Evolutionary conservation across 1,139 yeast genomes (phyloP).

Genomic region (Suhomyces ambrosiae): DNA sequence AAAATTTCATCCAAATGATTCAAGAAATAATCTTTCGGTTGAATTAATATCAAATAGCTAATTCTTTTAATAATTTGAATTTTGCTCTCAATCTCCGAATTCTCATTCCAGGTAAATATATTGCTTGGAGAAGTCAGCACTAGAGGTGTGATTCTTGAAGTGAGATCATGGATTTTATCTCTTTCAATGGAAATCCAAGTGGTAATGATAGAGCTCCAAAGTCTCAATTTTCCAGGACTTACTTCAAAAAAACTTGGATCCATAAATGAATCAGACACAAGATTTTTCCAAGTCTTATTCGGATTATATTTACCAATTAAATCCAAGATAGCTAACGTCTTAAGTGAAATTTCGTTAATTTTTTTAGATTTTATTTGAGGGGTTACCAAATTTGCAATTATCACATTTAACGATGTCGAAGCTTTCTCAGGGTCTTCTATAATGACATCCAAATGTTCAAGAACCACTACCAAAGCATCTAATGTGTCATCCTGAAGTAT

Average conservation of each 20-base stretch:
- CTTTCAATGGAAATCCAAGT: constrained; percentile 62
- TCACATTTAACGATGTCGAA: constrained; percentile 41
- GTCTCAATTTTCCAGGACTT: constrained; percentile 24
- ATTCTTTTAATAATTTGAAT: constrained; percentile 57
- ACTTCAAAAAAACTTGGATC: constrained; percentile 50
- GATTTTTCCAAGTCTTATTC: constrained; percentile 52
- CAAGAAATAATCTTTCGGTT: constrained; percentile 60
- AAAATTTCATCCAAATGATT: constrained; percentile 52
- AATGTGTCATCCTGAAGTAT: constrained; percentile 39
- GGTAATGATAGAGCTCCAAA: constrained; percentile 55
- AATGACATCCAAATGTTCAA: constrained; percentile 44
- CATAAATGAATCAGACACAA: constrained; percentile 54
- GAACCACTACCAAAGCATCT: constrained; percentile 35
- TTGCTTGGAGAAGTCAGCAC: constrained; percentile 54
- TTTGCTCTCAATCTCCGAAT: constrained; percentile 57
- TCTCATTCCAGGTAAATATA: constrained; percentile 75
- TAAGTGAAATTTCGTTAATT: constrained; percentile 30
- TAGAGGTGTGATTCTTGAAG: constrained; percentile 51
- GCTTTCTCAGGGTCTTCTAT: constrained; percentile 58
- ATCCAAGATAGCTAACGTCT: constrained; percentile 42
- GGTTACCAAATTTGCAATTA: constrained; percentile 45
- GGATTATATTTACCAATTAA: constrained; percentile 38
- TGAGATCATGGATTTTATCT: constrained; percentile 59
- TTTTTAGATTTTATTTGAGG: constrained; percentile 49
- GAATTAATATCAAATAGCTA: constrained; percentile 61